Base-by-base conservation (phyloP, 2,329 filamentous ascomycete species). In the Ambrosiella beaveri region DNA sequence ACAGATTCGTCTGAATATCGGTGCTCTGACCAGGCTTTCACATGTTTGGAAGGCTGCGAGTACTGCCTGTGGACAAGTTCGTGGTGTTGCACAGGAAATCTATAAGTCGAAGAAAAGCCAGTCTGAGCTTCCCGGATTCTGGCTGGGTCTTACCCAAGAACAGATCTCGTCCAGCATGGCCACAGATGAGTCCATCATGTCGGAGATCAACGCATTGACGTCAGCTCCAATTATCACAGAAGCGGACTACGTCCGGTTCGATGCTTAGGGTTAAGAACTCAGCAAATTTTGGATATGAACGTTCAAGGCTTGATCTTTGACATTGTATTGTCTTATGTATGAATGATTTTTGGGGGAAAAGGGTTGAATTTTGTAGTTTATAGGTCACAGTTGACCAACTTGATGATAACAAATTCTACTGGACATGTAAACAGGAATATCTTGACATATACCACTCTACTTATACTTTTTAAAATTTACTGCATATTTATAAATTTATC, bases 31-130 rank as follows among this genome's bases (percentile, higher is more conserved):
- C 64, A 76, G 80, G 44, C 73, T 91, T 7, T 81, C 80, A 45
- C 71, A 73, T 13, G 82, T 86, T 2, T 93, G 87, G 87, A 78
- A 79, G 40, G 82, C 88, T 39, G 86, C 87, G 1, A 75, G 74
- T 50, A 78, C 77, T 11, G 86, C 87, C 1, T 77, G 85, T 61
- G 77, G 76, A 3, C 86, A 93, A 68, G 84, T 95, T 13, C 82
- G 82, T 63, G 80, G 80, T 7, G 86, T 93, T 15, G 86, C 88
- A n/a, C 80, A 86, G 65, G 85, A 89, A 64, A 83, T 91, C 54
- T 84, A 79, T 67, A 74, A 72, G 13, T 70, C 72, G 50, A 80
- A 79, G 71, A 81, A 78, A 71, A 73, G 74, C 51, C 74, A 75
- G 64, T 74, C 78, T 66, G 69, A 69, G 64, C 74, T 73, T 61